Conservation (phyloP, 345 rosid species). For the Odontarrhena argentea region DNA sequence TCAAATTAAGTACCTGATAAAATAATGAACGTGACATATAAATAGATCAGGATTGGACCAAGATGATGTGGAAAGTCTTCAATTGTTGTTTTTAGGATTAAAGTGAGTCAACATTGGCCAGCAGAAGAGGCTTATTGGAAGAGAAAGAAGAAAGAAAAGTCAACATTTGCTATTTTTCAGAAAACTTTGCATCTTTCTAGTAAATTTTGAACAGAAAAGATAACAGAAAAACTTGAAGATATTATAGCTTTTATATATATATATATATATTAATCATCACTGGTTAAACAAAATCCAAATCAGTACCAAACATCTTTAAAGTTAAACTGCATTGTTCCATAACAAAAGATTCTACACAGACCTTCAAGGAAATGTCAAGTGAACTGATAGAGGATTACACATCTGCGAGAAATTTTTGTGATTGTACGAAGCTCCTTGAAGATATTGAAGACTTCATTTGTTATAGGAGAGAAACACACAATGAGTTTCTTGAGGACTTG, state of each 20-base stretch:
- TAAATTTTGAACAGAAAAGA: background rate
- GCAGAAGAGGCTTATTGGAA: slow-evolving; percentile 15
- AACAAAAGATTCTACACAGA: no score
- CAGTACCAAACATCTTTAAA: no score
- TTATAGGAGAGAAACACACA: background rate
- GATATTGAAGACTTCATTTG: background rate
- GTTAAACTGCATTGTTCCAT: no score
- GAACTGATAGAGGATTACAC: background rate
- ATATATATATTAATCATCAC: no score
- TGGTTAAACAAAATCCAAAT: no score
- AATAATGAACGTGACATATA: background rate
- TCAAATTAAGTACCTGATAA: no score
- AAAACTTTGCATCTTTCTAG: background rate
- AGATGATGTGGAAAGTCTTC: slow-evolving; percentile 5
- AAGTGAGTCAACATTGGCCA: slow-evolving; percentile 22
- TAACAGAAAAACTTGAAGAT: background rate
- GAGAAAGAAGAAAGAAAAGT: slow-evolving; percentile 14
- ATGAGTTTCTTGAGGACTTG: background rate
- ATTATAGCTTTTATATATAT: no score
- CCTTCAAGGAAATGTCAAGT: background rate
- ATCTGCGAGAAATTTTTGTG: background rate
- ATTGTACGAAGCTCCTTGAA: background rate
- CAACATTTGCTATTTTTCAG: background rate
- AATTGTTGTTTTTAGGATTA: slow-evolving; percentile 10
- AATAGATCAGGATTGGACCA: background rate